Evolutionary conservation across 345 rosid genomes (phyloP).

Genomic region (Lagerstroemia speciosa): DNA sequence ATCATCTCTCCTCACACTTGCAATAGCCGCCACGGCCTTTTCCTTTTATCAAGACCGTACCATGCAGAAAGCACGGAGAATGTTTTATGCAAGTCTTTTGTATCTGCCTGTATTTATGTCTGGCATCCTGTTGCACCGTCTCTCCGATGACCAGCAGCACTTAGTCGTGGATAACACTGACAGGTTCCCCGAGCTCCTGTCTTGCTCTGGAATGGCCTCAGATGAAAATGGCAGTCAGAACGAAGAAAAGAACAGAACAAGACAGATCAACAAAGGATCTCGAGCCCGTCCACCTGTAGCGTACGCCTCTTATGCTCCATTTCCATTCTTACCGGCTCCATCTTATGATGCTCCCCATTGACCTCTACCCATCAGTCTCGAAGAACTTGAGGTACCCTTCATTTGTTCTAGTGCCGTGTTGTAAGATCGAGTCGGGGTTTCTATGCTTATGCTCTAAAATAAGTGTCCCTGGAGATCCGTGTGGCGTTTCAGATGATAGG

Average conservation of each 20-base stretch:
- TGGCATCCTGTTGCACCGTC: slow-evolving; percentile 67
- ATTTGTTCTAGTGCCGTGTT: too few species aligned
- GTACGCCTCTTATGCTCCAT: slow-evolving; percentile 80
- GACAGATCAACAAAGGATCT: neutral
- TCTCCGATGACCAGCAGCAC: slow-evolving; percentile 26
- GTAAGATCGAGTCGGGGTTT: too few species aligned
- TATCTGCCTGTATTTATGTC: slow-evolving; percentile 90
- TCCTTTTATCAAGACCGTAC: slow-evolving; percentile 64
- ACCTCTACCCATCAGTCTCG: neutral
- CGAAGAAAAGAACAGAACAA: slow-evolving; percentile 15
- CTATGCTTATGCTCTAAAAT: too few species aligned
- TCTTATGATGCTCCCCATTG: slow-evolving; percentile 23
- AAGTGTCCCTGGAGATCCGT: too few species aligned
- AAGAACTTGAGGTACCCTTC: too few species aligned
- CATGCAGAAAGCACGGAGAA: slow-evolving; percentile 56
- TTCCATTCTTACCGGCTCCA: slow-evolving; percentile 88
- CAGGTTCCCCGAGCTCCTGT: slow-evolving; percentile 13
- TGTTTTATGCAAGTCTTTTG: slow-evolving; percentile 79
- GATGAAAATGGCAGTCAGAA: slow-evolving; percentile 15
- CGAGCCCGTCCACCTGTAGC: slow-evolving; percentile 61
- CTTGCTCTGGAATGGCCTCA: slow-evolving; percentile 5
- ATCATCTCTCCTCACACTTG: slow-evolving; percentile 57
- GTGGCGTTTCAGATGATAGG: too few species aligned
- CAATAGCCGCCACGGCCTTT: slow-evolving; percentile 69
- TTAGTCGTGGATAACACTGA: slow-evolving; percentile 16